These are phyloP conservation scores for Ananas comosus DNA, from an alignment of 176 grass and related monocot species.

Conservation along the genomic window DNA sequence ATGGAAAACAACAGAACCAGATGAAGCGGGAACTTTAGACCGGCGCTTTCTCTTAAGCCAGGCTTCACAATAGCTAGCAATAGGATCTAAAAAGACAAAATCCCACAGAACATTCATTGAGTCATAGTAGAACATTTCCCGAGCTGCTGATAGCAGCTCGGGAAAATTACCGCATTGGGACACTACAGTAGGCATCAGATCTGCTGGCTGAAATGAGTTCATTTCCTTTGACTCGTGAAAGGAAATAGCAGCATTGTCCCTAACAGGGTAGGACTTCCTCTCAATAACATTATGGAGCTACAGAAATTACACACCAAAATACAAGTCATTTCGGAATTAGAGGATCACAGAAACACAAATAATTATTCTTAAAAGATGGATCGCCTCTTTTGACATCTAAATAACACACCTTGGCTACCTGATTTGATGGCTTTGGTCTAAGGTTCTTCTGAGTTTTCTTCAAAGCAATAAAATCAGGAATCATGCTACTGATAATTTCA, in stretches of 20 bases:
- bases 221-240: constrained; percentile 15
- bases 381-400: constrained; percentile 2
- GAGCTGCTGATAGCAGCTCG: constrained; percentile 43
- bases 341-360: background rate
- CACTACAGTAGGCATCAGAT: constrained; percentile 8
- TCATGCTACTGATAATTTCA: constrained; percentile 72
- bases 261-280: constrained; percentile 22
- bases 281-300: constrained; percentile 29
- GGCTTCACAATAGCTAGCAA: constrained; percentile 51
- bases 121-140: constrained; percentile 56
- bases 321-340: background rate
- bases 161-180: constrained; percentile 25
- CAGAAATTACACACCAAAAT: constrained; percentile 8
- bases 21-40: constrained; percentile 13
- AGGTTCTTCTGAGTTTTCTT: constrained; percentile 43
- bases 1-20: constrained; percentile 21
- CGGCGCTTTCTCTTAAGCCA: constrained; percentile 51
- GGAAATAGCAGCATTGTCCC: constrained; percentile 21
- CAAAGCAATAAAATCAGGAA: constrained; percentile 67
- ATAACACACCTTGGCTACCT: constrained; percentile 39
- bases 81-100: constrained; percentile 43
- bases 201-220: constrained; percentile 15
- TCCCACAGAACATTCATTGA: constrained; percentile 73
- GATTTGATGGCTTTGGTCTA: constrained; percentile 33
- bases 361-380: constrained; percentile 1